These are phyloP conservation scores for Eimeria maxima DNA, from an alignment of 169 alveolate species.

Conservation along the genomic window DNA sequence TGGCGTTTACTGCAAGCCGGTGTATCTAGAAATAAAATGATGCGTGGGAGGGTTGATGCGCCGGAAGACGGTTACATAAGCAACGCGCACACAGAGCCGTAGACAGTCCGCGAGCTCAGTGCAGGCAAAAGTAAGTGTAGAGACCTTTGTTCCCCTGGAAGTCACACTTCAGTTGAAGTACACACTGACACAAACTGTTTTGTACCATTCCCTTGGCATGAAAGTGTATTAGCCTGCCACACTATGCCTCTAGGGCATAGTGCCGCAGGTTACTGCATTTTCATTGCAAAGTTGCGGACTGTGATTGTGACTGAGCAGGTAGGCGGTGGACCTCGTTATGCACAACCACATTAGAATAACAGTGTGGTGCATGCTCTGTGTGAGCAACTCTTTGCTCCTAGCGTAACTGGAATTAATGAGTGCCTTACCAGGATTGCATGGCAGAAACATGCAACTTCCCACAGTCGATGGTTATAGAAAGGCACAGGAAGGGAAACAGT, in stretches of 20 bases:
- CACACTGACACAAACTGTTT: not conserved
- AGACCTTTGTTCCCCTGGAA: not conserved
- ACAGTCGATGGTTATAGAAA: not conserved
- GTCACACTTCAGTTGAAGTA: not conserved
- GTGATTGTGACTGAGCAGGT: not conserved
- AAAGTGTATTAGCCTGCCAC: not conserved
- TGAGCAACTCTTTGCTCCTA: not conserved
- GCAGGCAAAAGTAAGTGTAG: not conserved
- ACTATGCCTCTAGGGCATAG: not conserved
- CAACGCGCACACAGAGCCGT: not conserved
- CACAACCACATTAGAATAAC: not conserved
- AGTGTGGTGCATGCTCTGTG: not conserved
- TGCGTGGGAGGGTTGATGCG: not conserved
- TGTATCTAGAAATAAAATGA: not conserved
- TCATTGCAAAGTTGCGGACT: not conserved
- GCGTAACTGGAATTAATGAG: not conserved
- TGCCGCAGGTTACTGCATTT: not conserved
- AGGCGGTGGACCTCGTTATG: not conserved
- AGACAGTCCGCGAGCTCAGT: not conserved
- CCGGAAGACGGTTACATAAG: not conserved
- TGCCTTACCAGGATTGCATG: not conserved
- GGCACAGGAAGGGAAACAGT: not conserved
- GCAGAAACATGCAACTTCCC: not conserved
- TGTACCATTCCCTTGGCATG: not conserved
- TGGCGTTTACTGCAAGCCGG: not conserved